Base-by-base conservation (phyloP, 176 grass and related monocot genomes). In the Juncus effusus region DNA sequence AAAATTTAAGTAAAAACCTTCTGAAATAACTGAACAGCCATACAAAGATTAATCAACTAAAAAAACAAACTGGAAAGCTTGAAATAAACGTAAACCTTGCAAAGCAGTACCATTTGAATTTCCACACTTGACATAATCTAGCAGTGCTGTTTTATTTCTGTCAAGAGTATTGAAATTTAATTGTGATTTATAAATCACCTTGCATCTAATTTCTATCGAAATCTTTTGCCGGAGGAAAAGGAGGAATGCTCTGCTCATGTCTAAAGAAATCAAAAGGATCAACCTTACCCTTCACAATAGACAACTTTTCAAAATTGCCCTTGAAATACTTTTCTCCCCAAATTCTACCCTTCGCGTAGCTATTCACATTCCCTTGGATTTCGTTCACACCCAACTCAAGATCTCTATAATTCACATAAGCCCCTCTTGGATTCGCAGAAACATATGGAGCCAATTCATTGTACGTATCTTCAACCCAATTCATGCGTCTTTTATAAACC, bases 231-330 rank as follows among this genome's bases (percentile, higher is more conserved):
- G 19, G 19, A 28, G 19, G 19, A 28, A 78, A 72, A 15, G 90
- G 86, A 77, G 86, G 86, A 40, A 95, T 80, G 55, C 86, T 95
- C 81, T 95, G 90, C 80, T 95, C 90, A 70, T 85, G 77, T 80
- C 90, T 79, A 62, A 95, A 95, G 78, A 95, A 75, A 77, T 90
- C 70, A 3, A 58, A 54, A 40, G 90, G 83, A 82, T 95, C 90
- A 56, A 90, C 86, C 45, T 42, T 60, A 13, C 49, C 86, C 57
- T 95, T 90, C 40, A 95, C 83, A 65, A 84, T 38, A 42, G 86
- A 80, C 44, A 90, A 59, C 61, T 69, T 87, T 73, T 79, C 61
- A 68, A 90, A 95, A 67, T 90, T 90, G 0, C 58, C 70, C 64
- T 78, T 67, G 50, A 90, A 95, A 65, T 95, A 95, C 60, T 64